Conservation (phyloP, 2,329 filamentous ascomycete species). For the Mycogone perniciosa region DNA sequence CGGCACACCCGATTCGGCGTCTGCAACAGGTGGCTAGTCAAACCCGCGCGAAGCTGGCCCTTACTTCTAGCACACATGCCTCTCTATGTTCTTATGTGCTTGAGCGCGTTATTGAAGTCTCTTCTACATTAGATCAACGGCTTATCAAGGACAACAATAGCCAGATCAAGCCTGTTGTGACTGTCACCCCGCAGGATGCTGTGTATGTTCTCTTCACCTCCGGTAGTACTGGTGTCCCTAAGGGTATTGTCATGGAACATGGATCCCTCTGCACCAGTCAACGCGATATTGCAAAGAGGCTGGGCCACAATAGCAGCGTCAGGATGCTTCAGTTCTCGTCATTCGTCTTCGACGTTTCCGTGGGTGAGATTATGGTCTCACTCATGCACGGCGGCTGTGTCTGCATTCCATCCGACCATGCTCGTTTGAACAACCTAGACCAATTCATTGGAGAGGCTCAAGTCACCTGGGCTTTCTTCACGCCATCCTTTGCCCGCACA, state of each 20-base stretch:
- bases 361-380: slow-evolving; percentile 9
- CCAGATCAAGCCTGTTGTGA: neutral
- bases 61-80: neutral
- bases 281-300: neutral
- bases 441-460: slow-evolving; percentile 1
- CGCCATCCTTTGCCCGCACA: slow-evolving; percentile 12
- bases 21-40: neutral
- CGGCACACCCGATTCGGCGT: neutral
- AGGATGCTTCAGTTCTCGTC: slow-evolving; percentile 12
- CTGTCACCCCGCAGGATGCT: neutral
- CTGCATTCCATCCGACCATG: slow-evolving; percentile 15
- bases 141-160: neutral
- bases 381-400: slow-evolving; percentile 11
- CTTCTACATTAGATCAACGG: neutral
- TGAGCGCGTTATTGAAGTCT: neutral
- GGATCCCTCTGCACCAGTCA: slow-evolving; percentile 1
- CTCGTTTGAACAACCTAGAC: slow-evolving; percentile 11
- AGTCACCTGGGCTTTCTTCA: slow-evolving; percentile 8
- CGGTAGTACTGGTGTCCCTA: slow-evolving; percentile 18
- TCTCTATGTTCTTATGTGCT: neutral
- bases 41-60: neutral
- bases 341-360: slow-evolving; percentile 13
- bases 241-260: slow-evolving; percentile 13
- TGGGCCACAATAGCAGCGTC: neutral
- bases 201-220: slow-evolving; percentile 17